Evolutionary conservation across 2,329 filamentous ascomycete species (phyloP).

Genomic region (Diaporthe ampelina): DNA sequence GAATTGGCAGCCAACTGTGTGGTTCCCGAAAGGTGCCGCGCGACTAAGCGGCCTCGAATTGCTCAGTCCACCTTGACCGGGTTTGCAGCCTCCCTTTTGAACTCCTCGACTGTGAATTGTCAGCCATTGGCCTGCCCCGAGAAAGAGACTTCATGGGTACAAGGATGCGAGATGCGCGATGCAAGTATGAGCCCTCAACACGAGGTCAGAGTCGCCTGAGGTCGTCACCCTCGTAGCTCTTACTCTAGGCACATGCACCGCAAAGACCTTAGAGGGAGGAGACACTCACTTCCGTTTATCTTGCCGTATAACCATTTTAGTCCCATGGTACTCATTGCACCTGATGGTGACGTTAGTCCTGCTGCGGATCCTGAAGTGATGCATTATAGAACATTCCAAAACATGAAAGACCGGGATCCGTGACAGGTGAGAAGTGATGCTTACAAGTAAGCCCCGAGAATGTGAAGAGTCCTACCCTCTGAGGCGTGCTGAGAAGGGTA

Average conservation of each 20-base stretch:
- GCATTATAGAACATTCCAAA: no score
- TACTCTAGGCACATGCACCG: background rate
- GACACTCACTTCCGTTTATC: conserved; percentile 67
- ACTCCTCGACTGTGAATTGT: conserved; percentile 50
- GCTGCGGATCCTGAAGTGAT: no score
- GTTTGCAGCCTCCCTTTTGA: conserved; percentile 53
- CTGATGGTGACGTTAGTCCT: no score
- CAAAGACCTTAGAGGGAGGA: background rate
- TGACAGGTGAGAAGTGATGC: no score
- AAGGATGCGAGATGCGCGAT: background rate
- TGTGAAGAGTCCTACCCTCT: conserved; percentile 78
- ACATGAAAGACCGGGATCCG: no score
- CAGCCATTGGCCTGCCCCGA: conserved; percentile 8
- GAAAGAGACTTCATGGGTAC: no score
- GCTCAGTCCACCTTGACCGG: conserved; percentile 49
- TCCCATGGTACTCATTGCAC: conserved; percentile 74
- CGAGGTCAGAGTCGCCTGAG: background rate
- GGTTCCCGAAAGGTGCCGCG: background rate
- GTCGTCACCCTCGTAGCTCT: background rate
- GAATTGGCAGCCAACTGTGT: background rate
- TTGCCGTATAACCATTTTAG: conserved; percentile 79
- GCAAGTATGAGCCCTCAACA: background rate
- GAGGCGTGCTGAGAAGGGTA: conserved; percentile 72
- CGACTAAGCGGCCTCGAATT: background rate
- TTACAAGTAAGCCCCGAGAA: conserved; percentile 76